A percentile compares a stretch with the other conserved stretches of the same genome.
These are phyloP conservation scores for Galeopsis tetrahit DNA, from an alignment of 257 asterid species.

Conservation along the genomic window DNA sequence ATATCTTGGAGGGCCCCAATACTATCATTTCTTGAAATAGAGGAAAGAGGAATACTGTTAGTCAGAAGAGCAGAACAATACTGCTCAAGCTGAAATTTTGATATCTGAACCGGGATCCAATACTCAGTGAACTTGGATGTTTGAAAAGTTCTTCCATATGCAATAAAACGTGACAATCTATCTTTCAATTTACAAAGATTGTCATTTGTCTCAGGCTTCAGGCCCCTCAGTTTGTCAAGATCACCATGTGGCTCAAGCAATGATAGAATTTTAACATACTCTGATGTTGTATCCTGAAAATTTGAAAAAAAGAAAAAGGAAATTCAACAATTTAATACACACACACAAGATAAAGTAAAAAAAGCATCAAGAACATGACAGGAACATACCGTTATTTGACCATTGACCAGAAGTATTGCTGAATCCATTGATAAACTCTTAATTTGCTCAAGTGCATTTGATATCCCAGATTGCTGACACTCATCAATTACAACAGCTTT, in stretches of 20 bases:
- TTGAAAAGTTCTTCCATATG: constrained; percentile 44
- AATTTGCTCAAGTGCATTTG: constrained; percentile 44
- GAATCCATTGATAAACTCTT: constrained; percentile 49
- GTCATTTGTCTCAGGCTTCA: constrained; percentile 48
- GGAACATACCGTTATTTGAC: constrained; percentile 54
- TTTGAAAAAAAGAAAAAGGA: constrained; percentile 19
- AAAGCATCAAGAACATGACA: constrained; percentile 25
- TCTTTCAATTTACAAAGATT: constrained; percentile 56
- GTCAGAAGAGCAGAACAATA: constrained; percentile 76
- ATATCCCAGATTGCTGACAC: constrained; percentile 43
- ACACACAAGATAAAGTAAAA: constrained; percentile 12
- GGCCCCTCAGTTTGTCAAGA: constrained; percentile 46
- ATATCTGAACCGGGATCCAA: constrained; percentile 86
- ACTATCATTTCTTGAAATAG: constrained; percentile 56
- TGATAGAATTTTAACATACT: constrained; percentile 52
- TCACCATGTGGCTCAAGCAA: constrained; percentile 51
- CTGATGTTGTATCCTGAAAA: constrained; percentile 58
- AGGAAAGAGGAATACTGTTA: constrained; percentile 54
- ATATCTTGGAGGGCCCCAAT: constrained; percentile 70
- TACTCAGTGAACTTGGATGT: constrained; percentile 73
- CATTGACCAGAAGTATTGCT: constrained; percentile 56
- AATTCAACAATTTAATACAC: neutral
- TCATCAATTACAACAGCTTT: constrained; percentile 65
- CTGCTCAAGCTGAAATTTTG: constrained; percentile 85
- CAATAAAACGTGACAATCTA: constrained; percentile 43